A percentile compares a stretch with the other conserved stretches of the same genome.
Conservation (phyloP, 2,329 filamentous ascomycete species). For the Amauroascus verrucosus region DNA sequence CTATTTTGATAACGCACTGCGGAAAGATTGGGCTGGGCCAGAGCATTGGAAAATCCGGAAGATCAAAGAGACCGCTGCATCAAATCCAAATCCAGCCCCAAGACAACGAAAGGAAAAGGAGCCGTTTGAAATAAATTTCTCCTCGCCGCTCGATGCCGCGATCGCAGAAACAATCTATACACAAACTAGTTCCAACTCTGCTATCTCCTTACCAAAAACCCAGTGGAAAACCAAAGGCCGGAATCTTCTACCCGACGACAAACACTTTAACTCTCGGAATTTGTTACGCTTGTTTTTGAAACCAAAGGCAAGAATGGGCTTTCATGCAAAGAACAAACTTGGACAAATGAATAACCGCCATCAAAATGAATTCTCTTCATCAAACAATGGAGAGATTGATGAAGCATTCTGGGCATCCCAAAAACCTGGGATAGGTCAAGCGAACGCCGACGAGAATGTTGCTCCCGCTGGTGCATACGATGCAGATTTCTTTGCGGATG, state of each 20-base stretch:
- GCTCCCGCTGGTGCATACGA: conserved; percentile 70
- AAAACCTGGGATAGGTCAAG: conserved; percentile 44
- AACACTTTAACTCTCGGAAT: conserved; percentile 93
- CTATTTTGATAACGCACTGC: conserved; percentile 92
- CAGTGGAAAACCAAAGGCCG: conserved; percentile 92
- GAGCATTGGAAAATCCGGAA: conserved; percentile 96
- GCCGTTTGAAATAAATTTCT: conserved; percentile 88
- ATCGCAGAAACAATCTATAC: conserved; percentile 71
- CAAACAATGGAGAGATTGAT: conserved; percentile 69
- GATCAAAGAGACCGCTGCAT: conserved; percentile 66
- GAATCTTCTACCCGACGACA: conserved; percentile 91
- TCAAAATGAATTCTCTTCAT: conserved; percentile 43
- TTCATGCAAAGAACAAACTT: conserved; percentile 48
- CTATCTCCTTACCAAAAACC: conserved; percentile 79
- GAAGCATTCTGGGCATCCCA: conserved; percentile 85
- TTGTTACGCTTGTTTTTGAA: conserved; percentile 86
- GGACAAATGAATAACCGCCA: conserved; percentile 25
- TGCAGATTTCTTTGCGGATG: conserved; percentile 86
- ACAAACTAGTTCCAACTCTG: conserved; percentile 65
- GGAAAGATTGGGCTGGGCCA: conserved; percentile 97
- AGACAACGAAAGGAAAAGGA: conserved; percentile 86
- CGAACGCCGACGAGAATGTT: conserved; percentile 44
- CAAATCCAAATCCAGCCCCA: conserved; percentile 33
- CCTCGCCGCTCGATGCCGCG: conserved; percentile 58
- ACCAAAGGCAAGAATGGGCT: conserved; percentile 74